Conservation (phyloP, 75 land plant species). For the Sequoiadendron giganteum region DNA sequence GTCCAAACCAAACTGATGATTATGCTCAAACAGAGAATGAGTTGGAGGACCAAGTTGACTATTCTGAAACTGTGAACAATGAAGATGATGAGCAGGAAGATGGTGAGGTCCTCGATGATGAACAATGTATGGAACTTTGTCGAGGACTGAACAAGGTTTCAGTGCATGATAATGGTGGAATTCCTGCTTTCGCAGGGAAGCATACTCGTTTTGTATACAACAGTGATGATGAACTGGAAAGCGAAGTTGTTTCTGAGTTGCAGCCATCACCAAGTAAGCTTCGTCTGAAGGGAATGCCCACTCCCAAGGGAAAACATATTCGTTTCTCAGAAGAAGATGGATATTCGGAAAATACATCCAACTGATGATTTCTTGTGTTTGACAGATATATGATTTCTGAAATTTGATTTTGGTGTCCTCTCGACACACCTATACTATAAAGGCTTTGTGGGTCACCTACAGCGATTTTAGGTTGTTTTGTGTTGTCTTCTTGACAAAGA, state of each 20-base stretch:
- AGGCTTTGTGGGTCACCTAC: neutral
- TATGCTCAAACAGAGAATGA: conserved; percentile 12
- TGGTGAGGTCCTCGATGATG: conserved; percentile 19
- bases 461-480: neutral
- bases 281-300: conserved; percentile 62
- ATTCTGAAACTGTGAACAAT: conserved; percentile 17
- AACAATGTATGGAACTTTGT: conserved; percentile 38
- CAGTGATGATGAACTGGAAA: conserved; percentile 81
- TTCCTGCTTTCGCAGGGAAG: conserved; percentile 37
- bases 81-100: conserved; percentile 31
- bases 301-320: conserved; percentile 66
- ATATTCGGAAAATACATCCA: neutral
- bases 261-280: conserved; percentile 21
- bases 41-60: neutral
- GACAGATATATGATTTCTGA: neutral
- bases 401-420: neutral
- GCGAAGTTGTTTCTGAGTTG: conserved; percentile 19
- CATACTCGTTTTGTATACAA: conserved; percentile 81
- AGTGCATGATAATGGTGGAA: conserved; percentile 8
- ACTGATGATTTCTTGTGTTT: neutral
- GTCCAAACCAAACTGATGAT: neutral
- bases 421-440: neutral
- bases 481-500: conserved; percentile 1
- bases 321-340: conserved; percentile 47
- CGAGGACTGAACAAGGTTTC: conserved; percentile 20